phyloP scores from a whole-genome alignment of 139 green algal genomes.

The Tetratostichococcus sp. region DNA sequence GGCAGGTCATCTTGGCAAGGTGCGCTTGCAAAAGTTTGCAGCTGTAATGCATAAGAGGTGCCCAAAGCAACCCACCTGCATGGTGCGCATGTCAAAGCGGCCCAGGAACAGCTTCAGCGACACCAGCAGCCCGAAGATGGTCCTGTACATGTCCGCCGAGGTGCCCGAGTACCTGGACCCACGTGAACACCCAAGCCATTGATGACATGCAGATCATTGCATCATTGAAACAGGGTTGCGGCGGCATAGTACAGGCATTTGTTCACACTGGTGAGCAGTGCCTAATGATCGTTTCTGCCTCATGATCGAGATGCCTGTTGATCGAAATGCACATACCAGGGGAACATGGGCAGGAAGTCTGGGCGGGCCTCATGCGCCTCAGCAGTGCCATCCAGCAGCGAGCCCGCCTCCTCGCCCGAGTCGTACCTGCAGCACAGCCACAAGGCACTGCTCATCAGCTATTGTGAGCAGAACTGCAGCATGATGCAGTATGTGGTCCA shows the following conservation, averaged over 20 bases:
- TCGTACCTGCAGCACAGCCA: neutral
- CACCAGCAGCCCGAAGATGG: slow-evolving; percentile 75
- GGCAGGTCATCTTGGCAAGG: no score
- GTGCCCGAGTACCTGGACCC: slow-evolving; percentile 66
- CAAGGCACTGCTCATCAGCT: neutral
- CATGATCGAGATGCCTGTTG: no score
- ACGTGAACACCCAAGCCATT: neutral
- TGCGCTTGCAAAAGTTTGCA: neutral
- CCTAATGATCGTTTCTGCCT: no score
- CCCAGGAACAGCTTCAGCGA: slow-evolving; percentile 85
- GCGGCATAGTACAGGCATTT: no score
- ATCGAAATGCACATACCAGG: slow-evolving; percentile 34
- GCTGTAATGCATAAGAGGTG: no score
- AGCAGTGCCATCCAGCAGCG: no score
- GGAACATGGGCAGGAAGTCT: slow-evolving; percentile 82
- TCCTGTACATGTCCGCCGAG: slow-evolving; percentile 82
- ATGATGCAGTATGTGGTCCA: no score
- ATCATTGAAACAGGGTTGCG: neutral
- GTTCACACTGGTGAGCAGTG: no score
- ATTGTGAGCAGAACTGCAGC: no score
- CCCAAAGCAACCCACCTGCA: slow-evolving; percentile 72
- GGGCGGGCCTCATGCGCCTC: slow-evolving; percentile 25
- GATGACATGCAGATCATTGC: no score
- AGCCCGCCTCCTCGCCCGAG: neutral
- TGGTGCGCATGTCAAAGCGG: slow-evolving; percentile 83